Percentiles rank a stretch among this genome's conserved stretches.
Conservation (phyloP, 1,139 yeast genomes). For the Wickerhamomyces sp. region DNA sequence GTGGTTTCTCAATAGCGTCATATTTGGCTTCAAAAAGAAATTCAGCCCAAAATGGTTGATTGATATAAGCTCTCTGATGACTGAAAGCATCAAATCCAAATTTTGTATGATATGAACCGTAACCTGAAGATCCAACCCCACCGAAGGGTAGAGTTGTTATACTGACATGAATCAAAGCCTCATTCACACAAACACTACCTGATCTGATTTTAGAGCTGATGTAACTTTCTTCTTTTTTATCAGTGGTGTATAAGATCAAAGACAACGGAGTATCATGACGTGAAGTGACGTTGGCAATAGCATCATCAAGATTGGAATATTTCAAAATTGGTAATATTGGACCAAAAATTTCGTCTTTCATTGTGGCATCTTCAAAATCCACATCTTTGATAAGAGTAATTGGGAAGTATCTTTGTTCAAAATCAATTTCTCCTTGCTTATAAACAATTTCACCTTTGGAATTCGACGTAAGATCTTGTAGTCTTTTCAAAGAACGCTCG, state of each 20-base stretch:
- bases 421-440: slow-evolving; percentile 48
- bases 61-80: slow-evolving; percentile 67
- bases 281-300: slow-evolving; percentile 43
- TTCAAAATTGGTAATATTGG: slow-evolving; percentile 76
- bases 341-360: slow-evolving; percentile 80
- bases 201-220: slow-evolving; percentile 59
- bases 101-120: slow-evolving; percentile 77
- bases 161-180: slow-evolving; percentile 68
- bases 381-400: slow-evolving; percentile 72
- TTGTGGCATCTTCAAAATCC: slow-evolving; percentile 59
- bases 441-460: slow-evolving; percentile 54
- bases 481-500: slow-evolving; percentile 50
- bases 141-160: slow-evolving; percentile 82
- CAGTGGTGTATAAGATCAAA: slow-evolving; percentile 63
- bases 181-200: slow-evolving; percentile 73
- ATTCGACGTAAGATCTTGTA: slow-evolving; percentile 39
- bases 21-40: slow-evolving; percentile 54
- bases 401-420: slow-evolving; percentile 48
- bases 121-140: slow-evolving; percentile 83
- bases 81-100: slow-evolving; percentile 70
- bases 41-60: slow-evolving; percentile 69
- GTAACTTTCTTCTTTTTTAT: slow-evolving; percentile 45
- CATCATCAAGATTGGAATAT: slow-evolving; percentile 46
- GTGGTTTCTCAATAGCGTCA: slow-evolving; percentile 52
- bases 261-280: slow-evolving; percentile 87